Base-by-base conservation (phyloP, 2,329 filamentous ascomycete genomes). In the Paecilomyces dactylethromorphus region DNA sequence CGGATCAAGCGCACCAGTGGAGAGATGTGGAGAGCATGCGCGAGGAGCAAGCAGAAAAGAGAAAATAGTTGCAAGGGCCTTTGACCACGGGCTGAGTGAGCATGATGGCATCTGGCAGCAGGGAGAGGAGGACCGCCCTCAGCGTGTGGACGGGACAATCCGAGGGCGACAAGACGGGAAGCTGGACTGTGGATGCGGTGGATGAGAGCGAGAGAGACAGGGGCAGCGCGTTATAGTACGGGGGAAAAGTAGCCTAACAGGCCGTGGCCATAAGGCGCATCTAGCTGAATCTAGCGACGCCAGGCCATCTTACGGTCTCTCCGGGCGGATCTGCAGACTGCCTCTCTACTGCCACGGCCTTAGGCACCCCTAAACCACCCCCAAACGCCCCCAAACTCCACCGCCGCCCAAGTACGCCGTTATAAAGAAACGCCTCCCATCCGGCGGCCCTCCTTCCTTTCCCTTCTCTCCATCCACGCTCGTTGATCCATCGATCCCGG, bases 401-500 rank as follows among this genome's bases (percentile, higher is more conserved):
- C 50, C 6, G 26, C 11, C 50, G 12, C 22, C 50, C 21, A 52
- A 24, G 29, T 22, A 52, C 50, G 5, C 22, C 50, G 50, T 52
- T 45, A 52, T 52, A 52, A 52, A 52, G 50, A 52, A 52, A 24
- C 50, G 50, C 50, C 50, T 13, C 22, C 26, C 56, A 29, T 56
- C 54, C 52, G 35, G 31, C 49, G 26, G 26, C 59, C 50, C 51
- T 56, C 58, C 60, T 58, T 60, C 56, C 57, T 62, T 61, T 59
- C 61, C 56, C 21, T 49, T 56, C 54, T 56, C 13, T 54, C 18
- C 54, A 56, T 56, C 31, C 60, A 59, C 61, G 57, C 58, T 64
- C 56, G 56, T 62, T 66, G 58, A 56, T 55, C 58, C 56, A 58
- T 60, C 58, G 26, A 56, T 60, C 55, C 64, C 68, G 67, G 69